Evolutionary conservation across 257 asterid species (phyloP).

Genomic region (Fraxinus cuspidata): DNA sequence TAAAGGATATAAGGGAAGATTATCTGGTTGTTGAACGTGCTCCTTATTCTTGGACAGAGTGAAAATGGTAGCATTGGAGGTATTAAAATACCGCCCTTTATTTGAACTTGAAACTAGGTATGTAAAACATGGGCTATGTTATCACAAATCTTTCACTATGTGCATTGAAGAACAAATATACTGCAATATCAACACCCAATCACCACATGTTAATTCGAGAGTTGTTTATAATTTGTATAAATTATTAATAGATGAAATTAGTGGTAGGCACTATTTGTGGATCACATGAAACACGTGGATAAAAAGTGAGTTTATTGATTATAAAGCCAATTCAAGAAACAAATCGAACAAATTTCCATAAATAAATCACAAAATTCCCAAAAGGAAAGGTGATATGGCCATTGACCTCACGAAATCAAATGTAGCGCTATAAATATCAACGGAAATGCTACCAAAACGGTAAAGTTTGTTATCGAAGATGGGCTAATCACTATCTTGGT

Average conservation of each 20-base stretch:
- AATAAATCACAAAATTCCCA: neutral
- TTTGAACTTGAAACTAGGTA: neutral
- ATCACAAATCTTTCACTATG: neutral
- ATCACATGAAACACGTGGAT: no score
- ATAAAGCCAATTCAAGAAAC: no score
- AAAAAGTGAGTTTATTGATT: no score
- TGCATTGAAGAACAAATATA: neutral
- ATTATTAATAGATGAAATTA: no score
- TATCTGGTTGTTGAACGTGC: conserved; percentile 86
- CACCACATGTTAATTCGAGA: no score
- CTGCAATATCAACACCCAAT: no score
- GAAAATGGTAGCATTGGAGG: conserved; percentile 18
- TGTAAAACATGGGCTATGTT: neutral
- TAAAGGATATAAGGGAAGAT: conserved; percentile 83
- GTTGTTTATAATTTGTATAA: no score
- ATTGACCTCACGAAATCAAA: neutral
- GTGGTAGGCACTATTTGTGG: no score
- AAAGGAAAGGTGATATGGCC: neutral
- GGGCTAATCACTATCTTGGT: no score
- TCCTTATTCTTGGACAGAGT: conserved; percentile 89
- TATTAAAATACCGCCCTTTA: neutral
- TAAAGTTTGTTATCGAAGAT: no score
- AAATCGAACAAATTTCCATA: no score
- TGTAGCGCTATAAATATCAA: neutral
- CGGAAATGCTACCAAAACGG: no score